Percentiles rank a stretch among this genome's conserved stretches.
phyloP scores from a whole-genome alignment of 306 rosid species.

The Lathyrus oleraceus region DNA sequence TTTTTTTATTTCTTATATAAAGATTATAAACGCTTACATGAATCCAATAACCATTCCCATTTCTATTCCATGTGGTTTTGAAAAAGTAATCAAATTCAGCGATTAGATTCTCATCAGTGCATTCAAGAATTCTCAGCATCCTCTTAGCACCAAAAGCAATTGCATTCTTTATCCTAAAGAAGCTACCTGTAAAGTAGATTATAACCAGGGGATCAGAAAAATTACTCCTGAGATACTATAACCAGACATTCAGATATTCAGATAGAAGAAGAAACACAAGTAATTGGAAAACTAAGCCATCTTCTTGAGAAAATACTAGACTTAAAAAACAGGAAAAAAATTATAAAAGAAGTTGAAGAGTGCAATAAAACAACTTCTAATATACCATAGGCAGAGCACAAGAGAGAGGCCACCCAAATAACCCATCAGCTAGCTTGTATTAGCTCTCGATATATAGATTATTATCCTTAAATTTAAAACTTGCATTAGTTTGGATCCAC shows the following conservation, averaged over 20 bases:
- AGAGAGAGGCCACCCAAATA: background rate
- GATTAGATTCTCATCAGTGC: slow-evolving; percentile 56
- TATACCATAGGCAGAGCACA: background rate
- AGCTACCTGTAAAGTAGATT: slow-evolving; percentile 55
- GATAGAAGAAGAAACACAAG: background rate
- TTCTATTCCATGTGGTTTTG: slow-evolving; percentile 76
- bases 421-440: background rate
- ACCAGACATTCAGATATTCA: background rate
- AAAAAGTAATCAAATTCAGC: slow-evolving; percentile 71
- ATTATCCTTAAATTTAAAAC: background rate
- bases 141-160: slow-evolving; percentile 64
- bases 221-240: background rate
- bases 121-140: slow-evolving; percentile 58
- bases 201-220: slow-evolving; percentile 22
- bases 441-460: background rate
- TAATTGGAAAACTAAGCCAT: background rate
- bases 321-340: background rate
- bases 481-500: slow-evolving; percentile 10
- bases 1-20: slow-evolving; percentile 35
- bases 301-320: background rate
- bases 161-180: slow-evolving; percentile 79
- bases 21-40: slow-evolving; percentile 46
- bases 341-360: background rate
- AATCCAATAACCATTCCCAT: slow-evolving; percentile 76
- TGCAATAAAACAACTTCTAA: background rate